Conservation (phyloP, 2,329 filamentous ascomycete species). For the Chlorencoelia australis region DNA sequence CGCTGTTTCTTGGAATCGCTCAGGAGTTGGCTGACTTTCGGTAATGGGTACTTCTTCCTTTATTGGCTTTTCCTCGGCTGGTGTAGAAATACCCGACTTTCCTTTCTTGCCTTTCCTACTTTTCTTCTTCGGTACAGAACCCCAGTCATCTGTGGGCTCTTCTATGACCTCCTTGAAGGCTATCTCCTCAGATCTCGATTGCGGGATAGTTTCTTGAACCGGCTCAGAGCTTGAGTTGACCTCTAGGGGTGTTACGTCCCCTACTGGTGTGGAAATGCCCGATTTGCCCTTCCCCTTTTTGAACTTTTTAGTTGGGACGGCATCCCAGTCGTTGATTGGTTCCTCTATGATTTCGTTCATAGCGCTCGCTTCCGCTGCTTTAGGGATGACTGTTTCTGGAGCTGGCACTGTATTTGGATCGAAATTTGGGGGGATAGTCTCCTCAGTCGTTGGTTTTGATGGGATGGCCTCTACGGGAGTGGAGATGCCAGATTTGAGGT, state of each 20-base stretch:
- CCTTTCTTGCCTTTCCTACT: conserved; percentile 17
- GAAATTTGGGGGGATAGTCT: neutral
- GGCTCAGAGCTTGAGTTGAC: no score
- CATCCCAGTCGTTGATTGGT: no score
- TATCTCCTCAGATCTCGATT: no score
- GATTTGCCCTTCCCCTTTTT: no score
- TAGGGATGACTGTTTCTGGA: no score
- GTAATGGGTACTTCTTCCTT: neutral
- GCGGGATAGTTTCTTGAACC: no score
- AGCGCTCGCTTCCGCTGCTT: no score
- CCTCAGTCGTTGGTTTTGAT: neutral
- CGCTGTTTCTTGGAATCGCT: no score
- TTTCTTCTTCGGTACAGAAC: conserved; percentile 7
- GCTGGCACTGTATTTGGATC: conserved; percentile 6
- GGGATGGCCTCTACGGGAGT: conserved; percentile 1
- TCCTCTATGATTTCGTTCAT: no score
- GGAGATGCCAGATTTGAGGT: conserved; percentile 8
- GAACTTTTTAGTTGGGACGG: no score
- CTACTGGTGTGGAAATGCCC: no score
- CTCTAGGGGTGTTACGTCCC: no score
- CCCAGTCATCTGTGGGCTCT: neutral
- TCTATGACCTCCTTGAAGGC: neutral
- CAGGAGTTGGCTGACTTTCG: conserved; percentile 1
- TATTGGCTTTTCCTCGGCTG: neutral
- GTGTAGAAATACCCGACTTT: conserved; percentile 7